These are phyloP conservation scores for Cercophora scortea DNA, from an alignment of 495 filamentous ascomycete species.

Conservation along the genomic window DNA sequence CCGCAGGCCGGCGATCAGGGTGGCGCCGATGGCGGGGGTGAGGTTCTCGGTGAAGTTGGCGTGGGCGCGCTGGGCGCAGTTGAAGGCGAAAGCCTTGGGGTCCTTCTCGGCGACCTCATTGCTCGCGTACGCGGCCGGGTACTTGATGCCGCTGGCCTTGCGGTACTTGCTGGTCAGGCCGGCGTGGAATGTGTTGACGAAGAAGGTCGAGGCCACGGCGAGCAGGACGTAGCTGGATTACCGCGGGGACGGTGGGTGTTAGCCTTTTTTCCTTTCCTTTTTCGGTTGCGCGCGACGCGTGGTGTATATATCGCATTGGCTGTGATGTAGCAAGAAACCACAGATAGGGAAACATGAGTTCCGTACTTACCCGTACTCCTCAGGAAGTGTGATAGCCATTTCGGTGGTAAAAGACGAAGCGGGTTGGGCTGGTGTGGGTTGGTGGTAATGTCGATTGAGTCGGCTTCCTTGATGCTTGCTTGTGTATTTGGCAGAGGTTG, in stretches of 20 bases:
- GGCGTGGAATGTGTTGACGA: constrained; percentile 49
- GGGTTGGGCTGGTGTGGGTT: too few relatives aligned
- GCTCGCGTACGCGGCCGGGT: constrained; percentile 58
- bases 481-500: too few relatives aligned
- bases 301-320: too few relatives aligned
- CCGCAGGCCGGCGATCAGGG: constrained; percentile 47
- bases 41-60: constrained; percentile 63
- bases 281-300: too few relatives aligned
- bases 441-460: too few relatives aligned
- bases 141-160: constrained; percentile 48
- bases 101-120: constrained; percentile 51
- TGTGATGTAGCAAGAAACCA: neutral
- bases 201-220: constrained; percentile 50
- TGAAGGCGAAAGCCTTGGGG: constrained; percentile 36
- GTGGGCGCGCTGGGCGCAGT: constrained; percentile 65
- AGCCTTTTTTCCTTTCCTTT: neutral
- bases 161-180: constrained; percentile 38
- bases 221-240: constrained; percentile 52
- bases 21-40: constrained; percentile 46
- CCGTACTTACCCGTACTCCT: constrained; percentile 35
- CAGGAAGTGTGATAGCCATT: constrained; percentile 25
- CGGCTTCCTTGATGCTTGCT: too few relatives aligned
- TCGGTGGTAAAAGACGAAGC: neutral
- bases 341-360: neutral
- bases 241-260: neutral